phyloP scores from a whole-genome alignment of 2,329 filamentous ascomycete genomes.

The Ciborinia camelliae region DNA sequence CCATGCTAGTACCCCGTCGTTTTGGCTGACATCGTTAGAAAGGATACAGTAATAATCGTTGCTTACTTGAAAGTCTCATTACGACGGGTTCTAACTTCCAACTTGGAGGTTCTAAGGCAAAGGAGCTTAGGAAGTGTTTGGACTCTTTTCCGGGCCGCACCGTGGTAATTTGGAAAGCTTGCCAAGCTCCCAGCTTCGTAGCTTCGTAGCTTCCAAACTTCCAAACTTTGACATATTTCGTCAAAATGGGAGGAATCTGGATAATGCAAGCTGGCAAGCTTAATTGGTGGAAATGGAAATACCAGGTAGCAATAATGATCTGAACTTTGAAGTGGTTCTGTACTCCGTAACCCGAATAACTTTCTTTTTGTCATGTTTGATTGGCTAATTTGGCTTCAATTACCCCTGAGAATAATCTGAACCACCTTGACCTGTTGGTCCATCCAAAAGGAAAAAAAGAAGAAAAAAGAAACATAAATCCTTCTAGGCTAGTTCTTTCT shows the following conservation, averaged over 20 bases:
- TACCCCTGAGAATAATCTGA: conserved; percentile 16
- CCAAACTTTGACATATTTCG: not conserved
- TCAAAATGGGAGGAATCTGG: not conserved
- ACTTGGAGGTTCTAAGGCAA: not conserved
- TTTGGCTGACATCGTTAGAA: conserved; percentile 8
- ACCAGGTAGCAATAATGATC: too few species aligned
- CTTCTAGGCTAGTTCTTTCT: conserved; percentile 11
- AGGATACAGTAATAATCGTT: conserved; percentile 1
- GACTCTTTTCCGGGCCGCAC: conserved; percentile 2
- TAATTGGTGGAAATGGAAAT: not conserved
- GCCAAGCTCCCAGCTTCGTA: not conserved
- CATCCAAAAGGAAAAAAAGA: too few species aligned
- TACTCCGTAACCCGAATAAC: not conserved
- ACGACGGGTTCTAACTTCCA: not conserved
- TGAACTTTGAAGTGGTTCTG: not conserved
- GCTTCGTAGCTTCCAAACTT: not conserved
- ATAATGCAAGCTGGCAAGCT: not conserved
- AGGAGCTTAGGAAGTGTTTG: not conserved
- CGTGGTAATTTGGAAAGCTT: not conserved
- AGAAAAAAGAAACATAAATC: not conserved
- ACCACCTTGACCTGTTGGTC: conserved; percentile 4
- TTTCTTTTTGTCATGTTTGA: conserved; percentile 8
- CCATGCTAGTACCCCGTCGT: conserved; percentile 19
- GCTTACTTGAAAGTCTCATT: not conserved
- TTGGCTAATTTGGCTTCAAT: conserved; percentile 7